Percentiles rank a stretch among this genome's conserved stretches.
These are phyloP conservation scores for Ogataea degrootiae DNA, from an alignment of 805 yeast species.

Conservation along the genomic window DNA sequence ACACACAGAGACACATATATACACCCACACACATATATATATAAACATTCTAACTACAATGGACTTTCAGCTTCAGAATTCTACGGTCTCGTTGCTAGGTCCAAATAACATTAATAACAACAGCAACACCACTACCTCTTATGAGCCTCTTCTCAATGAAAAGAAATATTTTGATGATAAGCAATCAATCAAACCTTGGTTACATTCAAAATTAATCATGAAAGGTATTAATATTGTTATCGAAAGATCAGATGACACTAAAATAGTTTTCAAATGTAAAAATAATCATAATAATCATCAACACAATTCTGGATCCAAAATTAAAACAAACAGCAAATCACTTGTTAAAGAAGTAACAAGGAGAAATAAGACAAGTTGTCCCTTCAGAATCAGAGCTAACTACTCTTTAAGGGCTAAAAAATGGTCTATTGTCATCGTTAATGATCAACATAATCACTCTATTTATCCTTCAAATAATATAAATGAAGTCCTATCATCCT, in stretches of 20 bases:
- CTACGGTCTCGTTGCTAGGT: too few species aligned
- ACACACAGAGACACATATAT: too few species aligned
- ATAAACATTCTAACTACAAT: too few species aligned
- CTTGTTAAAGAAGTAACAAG: constrained; percentile 10
- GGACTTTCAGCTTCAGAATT: too few species aligned
- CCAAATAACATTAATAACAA: too few species aligned
- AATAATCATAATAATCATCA: constrained; percentile 24
- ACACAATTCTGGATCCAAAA: constrained; percentile 7
- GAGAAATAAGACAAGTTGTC: constrained; percentile 39
- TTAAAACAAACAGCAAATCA: constrained; percentile 6
- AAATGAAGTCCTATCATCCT: neutral
- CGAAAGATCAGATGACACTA: constrained; percentile 56
- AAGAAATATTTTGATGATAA: constrained; percentile 34
- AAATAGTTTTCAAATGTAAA: constrained; percentile 60
- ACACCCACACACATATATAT: too few species aligned
- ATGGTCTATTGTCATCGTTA: constrained; percentile 60
- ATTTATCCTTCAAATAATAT: constrained; percentile 20
- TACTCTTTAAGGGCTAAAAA: constrained; percentile 44
- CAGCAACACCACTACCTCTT: constrained; percentile 1
- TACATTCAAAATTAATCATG: constrained; percentile 41
- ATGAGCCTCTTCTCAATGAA: constrained; percentile 12
- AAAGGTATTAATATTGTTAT: constrained; percentile 54
- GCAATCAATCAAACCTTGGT: constrained; percentile 58
- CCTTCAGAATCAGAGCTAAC: constrained; percentile 63
- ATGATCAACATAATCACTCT: constrained; percentile 56